phyloP scores from a whole-genome alignment of 148 eudicot genomes.

The Rhododendron williamsianum region DNA sequence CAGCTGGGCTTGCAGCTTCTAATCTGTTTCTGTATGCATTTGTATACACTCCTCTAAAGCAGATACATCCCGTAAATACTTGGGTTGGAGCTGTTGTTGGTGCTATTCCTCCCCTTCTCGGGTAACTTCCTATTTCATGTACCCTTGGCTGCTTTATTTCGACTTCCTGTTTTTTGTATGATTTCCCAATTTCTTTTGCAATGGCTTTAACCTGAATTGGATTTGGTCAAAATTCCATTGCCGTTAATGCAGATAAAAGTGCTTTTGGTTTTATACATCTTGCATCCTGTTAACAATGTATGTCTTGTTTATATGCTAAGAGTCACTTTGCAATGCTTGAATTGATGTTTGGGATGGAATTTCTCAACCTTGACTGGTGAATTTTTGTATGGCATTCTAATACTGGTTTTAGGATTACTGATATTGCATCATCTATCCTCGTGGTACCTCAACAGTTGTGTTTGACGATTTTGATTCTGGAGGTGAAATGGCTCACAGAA shows the following conservation, averaged over 20 bases:
- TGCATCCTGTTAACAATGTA: not conserved
- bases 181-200: not conserved
- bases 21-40: conserved; percentile 84
- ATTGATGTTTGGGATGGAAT: not conserved
- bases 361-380: not conserved
- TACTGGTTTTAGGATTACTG: not conserved
- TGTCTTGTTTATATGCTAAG: not conserved
- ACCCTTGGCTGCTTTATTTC: not conserved
- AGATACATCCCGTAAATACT: conserved; percentile 89
- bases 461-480: not conserved
- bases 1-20: conserved; percentile 97
- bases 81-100: conserved; percentile 99
- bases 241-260: not conserved
- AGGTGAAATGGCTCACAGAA: not conserved
- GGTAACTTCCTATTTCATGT: conserved; percentile 39
- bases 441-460: not conserved
- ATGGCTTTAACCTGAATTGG: not conserved
- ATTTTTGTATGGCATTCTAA: not conserved
- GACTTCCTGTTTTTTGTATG: not conserved
- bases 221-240: not conserved
- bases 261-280: not conserved
- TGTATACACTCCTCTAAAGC: conserved; percentile 94
- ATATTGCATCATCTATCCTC: not conserved
- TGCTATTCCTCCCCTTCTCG: conserved; percentile 97
- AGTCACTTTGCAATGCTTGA: not conserved